Conservation (phyloP, 805 yeast species). For the Ogataea dorogensis region DNA sequence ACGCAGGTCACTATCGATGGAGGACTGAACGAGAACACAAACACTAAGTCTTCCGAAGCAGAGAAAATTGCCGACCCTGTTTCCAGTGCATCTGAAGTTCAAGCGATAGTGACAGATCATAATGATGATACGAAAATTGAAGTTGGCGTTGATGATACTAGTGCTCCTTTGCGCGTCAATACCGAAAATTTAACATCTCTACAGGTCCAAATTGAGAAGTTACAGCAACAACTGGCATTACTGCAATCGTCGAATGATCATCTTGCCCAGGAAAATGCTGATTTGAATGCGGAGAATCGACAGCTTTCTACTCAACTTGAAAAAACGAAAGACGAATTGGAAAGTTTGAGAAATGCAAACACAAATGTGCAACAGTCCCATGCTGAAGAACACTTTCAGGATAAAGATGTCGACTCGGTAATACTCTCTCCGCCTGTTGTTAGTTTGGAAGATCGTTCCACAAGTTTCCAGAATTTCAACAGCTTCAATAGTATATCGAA, state of each 20-base stretch:
- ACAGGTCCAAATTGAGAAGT: background rate
- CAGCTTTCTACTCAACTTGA: too few relatives aligned
- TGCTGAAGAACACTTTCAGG: slow-evolving; percentile 1
- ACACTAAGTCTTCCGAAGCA: too few relatives aligned
- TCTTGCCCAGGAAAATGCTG: background rate
- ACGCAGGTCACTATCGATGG: too few relatives aligned
- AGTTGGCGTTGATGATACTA: background rate
- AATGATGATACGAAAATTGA: background rate
- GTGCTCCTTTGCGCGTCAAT: too few relatives aligned
- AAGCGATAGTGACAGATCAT: background rate
- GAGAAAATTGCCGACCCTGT: too few relatives aligned
- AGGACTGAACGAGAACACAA: too few relatives aligned
- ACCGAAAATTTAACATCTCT: too few relatives aligned
- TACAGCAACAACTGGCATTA: background rate
- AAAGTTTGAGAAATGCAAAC: slow-evolving; percentile 33
- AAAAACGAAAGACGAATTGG: slow-evolving; percentile 34
- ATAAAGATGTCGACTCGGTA: slow-evolving; percentile 21
- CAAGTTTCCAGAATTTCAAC: slow-evolving; percentile 25
- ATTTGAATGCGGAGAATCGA: background rate
- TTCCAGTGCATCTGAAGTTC: background rate
- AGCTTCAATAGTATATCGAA: slow-evolving; percentile 26
- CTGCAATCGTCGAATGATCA: background rate
- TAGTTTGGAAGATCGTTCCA: slow-evolving; percentile 12
- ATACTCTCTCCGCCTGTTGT: slow-evolving; percentile 5
- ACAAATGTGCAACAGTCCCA: slow-evolving; percentile 20